Base-by-base conservation (phyloP, 2,329 filamentous ascomycete species). In the Myrmaecium sp. region DNA sequence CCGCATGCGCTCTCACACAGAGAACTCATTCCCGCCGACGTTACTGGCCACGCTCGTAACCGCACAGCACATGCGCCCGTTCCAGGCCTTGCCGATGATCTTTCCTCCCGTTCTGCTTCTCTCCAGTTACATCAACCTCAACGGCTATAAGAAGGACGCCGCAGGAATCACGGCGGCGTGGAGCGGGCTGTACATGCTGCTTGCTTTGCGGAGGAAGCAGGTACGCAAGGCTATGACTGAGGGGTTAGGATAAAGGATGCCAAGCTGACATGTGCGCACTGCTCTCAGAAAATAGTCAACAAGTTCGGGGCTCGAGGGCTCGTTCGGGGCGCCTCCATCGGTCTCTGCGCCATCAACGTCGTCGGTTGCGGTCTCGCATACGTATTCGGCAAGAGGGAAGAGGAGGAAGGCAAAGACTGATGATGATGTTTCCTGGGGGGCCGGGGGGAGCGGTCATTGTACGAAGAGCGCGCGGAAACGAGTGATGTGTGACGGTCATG, bases 71-170 rank as follows among this genome's bases (percentile, higher is more conserved):
- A 56, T 65, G 22, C 67, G 69, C n/a, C 73, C 74, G 5, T 69
- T 74, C 47, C 70, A 73, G 43, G 43, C 58, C 5, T 55, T 78
- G 0, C 73, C 73, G 4, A 71, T 78, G 63, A 49, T 73, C 35
- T 77, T 78, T 44, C 65, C 72, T 4, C 71, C 72, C 2, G 54
- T 74, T 30, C 58, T 78, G 3, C 58, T 77, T 31, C 73, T 76
- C 52, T 65, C 64, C 27, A 66, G 66, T 30, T 78, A 77, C 42
- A 53, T 76, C 23, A 77, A 76, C 43, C 41, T 77, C 16, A 60
- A 62, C 34, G 60, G 62, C 32, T 74, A 65, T 52, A 66, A 68
- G 42, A 64, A 64, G 25, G 74, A 77, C 40, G 60, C 61, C 12
- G 72, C 71, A 0, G 72, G 72, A 5, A 57, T 74, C 4, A 69